phyloP scores from a whole-genome alignment of 805 yeast genomes.

The Cyberlindnera amylophila region DNA sequence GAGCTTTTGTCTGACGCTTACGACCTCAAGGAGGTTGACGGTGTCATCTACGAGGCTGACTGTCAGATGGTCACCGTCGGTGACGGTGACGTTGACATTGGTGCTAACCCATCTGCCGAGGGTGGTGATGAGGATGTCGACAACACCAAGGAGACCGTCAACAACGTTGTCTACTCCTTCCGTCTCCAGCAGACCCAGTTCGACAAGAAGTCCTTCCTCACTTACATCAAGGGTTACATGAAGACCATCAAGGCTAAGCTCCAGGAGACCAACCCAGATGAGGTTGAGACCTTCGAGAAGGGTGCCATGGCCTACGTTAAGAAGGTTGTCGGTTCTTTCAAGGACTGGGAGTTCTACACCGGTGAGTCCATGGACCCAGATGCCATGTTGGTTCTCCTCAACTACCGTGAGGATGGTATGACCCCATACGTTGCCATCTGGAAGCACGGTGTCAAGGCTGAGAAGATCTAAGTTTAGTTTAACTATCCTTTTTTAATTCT shows the following conservation, averaged over 20 bases:
- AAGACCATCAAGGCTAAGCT: conserved; percentile 89
- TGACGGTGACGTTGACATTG: conserved; percentile 94
- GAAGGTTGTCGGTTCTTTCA: conserved; percentile 92
- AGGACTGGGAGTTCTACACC: conserved; percentile 99
- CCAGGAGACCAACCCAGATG: conserved; percentile 86
- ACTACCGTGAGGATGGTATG: conserved; percentile 99
- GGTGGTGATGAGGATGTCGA: conserved; percentile 77
- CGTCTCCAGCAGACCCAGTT: conserved; percentile 93
- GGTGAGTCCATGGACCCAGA: conserved; percentile 99
- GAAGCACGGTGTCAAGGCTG: conserved; percentile 94
- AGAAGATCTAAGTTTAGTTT: conserved; percentile 67
- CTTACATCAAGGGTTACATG: conserved; percentile 99
- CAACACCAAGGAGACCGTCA: conserved; percentile 85
- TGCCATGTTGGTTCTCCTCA: conserved; percentile 94
- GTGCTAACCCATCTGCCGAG: conserved; percentile 99
- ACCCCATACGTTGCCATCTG: conserved; percentile 97
- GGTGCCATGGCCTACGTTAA: conserved; percentile 96
- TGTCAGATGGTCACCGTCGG: conserved; percentile 87
- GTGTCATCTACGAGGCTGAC: conserved; percentile 94
- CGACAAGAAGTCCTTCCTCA: conserved; percentile 96
- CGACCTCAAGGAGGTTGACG: conserved; percentile 82
- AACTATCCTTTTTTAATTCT: conserved; percentile 1
- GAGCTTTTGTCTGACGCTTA: conserved; percentile 97
- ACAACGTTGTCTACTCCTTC: conserved; percentile 98
- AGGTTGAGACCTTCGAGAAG: conserved; percentile 86